Conservation (phyloP, 345 rosid genomes). For the Luvunga scandens region DNA sequence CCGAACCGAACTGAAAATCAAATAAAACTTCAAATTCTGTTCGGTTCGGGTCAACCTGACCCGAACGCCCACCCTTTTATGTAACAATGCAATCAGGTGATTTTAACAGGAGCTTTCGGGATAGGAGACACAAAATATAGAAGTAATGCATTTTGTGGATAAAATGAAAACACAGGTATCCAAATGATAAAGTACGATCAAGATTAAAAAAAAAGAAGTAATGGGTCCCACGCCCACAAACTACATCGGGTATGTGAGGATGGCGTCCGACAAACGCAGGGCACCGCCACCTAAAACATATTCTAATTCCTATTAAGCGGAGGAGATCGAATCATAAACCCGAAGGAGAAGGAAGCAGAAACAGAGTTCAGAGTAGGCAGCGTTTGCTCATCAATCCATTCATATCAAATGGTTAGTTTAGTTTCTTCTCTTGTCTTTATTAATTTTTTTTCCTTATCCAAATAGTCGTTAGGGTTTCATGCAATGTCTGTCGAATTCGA, state of each 20-base stretch:
- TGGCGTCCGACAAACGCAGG: conserved; percentile 7
- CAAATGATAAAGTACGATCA: background rate
- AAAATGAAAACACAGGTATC: too few species aligned
- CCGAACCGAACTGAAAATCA: too few species aligned
- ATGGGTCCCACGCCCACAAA: background rate
- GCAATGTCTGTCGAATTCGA: background rate
- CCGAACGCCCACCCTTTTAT: too few species aligned
- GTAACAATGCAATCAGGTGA: too few species aligned
- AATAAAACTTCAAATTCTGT: too few species aligned
- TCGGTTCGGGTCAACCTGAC: too few species aligned
- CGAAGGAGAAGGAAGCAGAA: background rate
- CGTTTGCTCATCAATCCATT: background rate
- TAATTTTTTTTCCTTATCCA: background rate
- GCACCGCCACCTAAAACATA: background rate
- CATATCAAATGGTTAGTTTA: conserved; percentile 9
- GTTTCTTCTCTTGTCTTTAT: background rate
- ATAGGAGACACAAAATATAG: too few species aligned
- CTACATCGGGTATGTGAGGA: background rate
- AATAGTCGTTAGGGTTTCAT: background rate
- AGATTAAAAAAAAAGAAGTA: background rate
- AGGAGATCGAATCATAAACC: background rate
- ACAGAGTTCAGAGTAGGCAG: background rate
- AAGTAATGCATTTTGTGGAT: too few species aligned
- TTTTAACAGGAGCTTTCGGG: too few species aligned
- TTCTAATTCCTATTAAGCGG: background rate